Conservation (phyloP, 495 filamentous ascomycete species). For the Evernia prunastri region DNA sequence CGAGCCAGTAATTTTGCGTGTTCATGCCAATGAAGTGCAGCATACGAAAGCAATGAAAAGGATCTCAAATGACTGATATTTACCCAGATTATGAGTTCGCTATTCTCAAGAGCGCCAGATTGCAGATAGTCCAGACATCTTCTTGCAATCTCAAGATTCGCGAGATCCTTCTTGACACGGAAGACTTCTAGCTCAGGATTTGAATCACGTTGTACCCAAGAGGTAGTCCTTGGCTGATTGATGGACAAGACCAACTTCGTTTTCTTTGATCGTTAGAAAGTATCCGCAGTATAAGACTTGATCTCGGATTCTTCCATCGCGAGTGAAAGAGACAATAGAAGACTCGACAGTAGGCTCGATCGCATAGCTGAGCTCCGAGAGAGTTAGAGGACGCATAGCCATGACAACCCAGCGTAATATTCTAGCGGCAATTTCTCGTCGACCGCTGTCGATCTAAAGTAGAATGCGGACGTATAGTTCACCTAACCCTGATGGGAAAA, state of each 20-base stretch:
- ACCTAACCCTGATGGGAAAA: constrained; percentile 30
- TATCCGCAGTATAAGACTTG: constrained; percentile 6
- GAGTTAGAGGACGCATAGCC: constrained; percentile 30
- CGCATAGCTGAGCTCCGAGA: constrained; percentile 27
- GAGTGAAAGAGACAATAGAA: neutral
- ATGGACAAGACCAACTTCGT: constrained; percentile 28
- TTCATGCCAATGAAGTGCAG: constrained; percentile 22
- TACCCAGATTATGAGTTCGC: neutral
- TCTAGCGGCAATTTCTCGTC: constrained; percentile 22
- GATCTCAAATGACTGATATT: constrained; percentile 14
- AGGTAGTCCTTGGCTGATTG: constrained; percentile 36
- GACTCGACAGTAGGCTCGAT: neutral
- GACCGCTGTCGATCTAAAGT: constrained; percentile 28
- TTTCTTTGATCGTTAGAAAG: neutral
- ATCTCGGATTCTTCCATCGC: neutral
- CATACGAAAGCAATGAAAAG: constrained; percentile 27
- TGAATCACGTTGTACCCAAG: constrained; percentile 20
- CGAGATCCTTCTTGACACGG: constrained; percentile 23
- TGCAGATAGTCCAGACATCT: constrained; percentile 27
- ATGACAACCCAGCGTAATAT: constrained; percentile 34
- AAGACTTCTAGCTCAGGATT: constrained; percentile 23
- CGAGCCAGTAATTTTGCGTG: constrained; percentile 18
- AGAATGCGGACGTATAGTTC: constrained; percentile 35
- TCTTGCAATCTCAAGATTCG: constrained; percentile 15
- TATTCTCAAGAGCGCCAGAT: constrained; percentile 11